Base-by-base conservation (phyloP, 1,284 basidiomycete genomes). In the Golubevia sp. region DNA sequence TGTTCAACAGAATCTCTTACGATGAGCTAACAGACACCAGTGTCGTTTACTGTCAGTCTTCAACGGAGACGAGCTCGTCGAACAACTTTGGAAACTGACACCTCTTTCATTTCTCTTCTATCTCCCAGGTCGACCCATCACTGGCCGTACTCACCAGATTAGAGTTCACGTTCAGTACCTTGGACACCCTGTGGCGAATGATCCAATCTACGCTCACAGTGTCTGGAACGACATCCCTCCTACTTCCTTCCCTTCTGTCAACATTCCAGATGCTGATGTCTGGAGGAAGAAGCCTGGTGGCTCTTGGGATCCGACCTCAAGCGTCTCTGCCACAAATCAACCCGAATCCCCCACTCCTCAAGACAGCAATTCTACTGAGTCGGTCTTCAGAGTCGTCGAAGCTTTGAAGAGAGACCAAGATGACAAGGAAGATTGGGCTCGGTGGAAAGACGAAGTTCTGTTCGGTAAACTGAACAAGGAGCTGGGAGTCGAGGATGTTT, bases 91-190 rank as follows among this genome's bases (percentile, higher is more conserved):
- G n/a, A n/a, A n/a, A n/a, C n/a, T n/a, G n/a, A n/a, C n/a, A n/a
- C n/a, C n/a, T n/a, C 30, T 34, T 11, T 34, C 11, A 34, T 34
- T 11, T 3, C 11, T 34, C 11, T 34, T 34, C 11, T 34, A 11
- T 3, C 30, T 34, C 11, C 30, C 18, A 34, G 56, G 62, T 13
- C 73, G 79, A 11, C 80, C 80, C n/a, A 80, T 84, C 68, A 84
- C 83, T 20, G 83, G 83, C 0, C 70, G 83, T 92, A 94, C 94
- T 0, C 94, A 97, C 84, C 94, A 97, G 84, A 91, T 97, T 63
- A 89, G 96, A 53, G 96, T 99, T 0, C 97, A 99, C 81, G 88
- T 98, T 1, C 97, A 99, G 85, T 98, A 88, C 80, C 89, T 99
- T 55, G 97, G 97, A 0, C 86, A 93, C 78, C 91, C 97, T 0